A percentile compares a stretch with the other conserved stretches of the same genome.
Evolutionary conservation across 495 filamentous ascomycete species (phyloP).

Genomic region (Aspergillus coremiiformis): DNA sequence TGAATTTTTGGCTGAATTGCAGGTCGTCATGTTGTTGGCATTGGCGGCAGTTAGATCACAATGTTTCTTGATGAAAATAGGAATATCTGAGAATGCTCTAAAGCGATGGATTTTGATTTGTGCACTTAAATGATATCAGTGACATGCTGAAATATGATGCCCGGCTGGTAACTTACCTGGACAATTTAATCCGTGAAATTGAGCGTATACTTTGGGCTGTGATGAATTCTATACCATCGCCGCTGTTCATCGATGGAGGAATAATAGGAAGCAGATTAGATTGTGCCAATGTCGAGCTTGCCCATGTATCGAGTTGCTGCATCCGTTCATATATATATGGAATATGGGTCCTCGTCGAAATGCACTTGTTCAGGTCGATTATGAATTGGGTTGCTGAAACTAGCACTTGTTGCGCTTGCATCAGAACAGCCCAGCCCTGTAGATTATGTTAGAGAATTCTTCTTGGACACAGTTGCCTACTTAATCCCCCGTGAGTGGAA

Average conservation of each 20-base stretch:
- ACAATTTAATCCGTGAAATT: slow-evolving; percentile 52
- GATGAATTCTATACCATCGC: slow-evolving; percentile 36
- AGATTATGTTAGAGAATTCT: slow-evolving; percentile 5
- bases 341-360: slow-evolving; percentile 30
- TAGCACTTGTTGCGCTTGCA: slow-evolving; percentile 52
- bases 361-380: slow-evolving; percentile 42
- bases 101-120: slow-evolving; percentile 56
- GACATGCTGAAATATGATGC: background rate
- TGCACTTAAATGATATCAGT: slow-evolving; percentile 34
- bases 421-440: slow-evolving; percentile 48
- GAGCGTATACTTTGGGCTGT: slow-evolving; percentile 45
- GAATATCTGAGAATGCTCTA: slow-evolving; percentile 52
- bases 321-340: slow-evolving; percentile 47
- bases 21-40: slow-evolving; percentile 18
- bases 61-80: slow-evolving; percentile 51
- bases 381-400: slow-evolving; percentile 50
- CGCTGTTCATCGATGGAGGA: slow-evolving; percentile 32
- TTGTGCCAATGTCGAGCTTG: slow-evolving; percentile 42
- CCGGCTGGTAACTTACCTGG: slow-evolving; percentile 33
- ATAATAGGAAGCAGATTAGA: slow-evolving; percentile 36
- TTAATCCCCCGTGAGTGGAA: background rate
- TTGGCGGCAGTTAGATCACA: slow-evolving; percentile 46
- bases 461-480: background rate
- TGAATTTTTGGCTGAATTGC: slow-evolving; percentile 21
- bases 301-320: slow-evolving; percentile 47